Percentiles rank a stretch among this genome's conserved stretches.
Conservation (phyloP, 495 filamentous ascomycete species). For the Penicillium chermesinum region DNA sequence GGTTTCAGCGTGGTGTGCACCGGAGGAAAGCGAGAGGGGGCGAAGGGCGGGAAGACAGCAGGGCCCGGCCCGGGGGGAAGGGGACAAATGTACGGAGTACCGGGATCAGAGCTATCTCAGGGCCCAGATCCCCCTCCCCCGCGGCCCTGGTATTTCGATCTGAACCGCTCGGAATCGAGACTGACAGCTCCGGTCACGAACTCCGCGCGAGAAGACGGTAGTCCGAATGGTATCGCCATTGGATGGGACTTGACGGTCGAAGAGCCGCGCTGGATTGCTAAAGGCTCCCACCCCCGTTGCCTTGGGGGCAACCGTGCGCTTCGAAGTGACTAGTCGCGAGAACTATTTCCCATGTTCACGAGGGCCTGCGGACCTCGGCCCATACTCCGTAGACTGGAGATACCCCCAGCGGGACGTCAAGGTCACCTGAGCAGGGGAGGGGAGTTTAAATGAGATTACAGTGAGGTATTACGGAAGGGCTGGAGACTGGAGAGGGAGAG, state of each 20-base stretch:
- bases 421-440: too few species aligned
- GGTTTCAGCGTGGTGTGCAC: too few species aligned
- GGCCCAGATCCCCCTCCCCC: neutral
- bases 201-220: neutral
- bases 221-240: neutral
- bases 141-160: slow-evolving; percentile 10
- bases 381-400: too few species aligned
- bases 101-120: slow-evolving; percentile 5
- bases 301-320: neutral
- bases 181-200: slow-evolving; percentile 3
- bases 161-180: slow-evolving; percentile 13
- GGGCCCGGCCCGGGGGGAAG: too few species aligned
- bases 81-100: neutral
- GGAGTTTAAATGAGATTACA: too few species aligned
- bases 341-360: neutral
- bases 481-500: too few species aligned
- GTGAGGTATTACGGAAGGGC: too few species aligned
- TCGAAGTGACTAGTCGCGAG: too few species aligned
- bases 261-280: neutral
- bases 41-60: too few species aligned
- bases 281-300: neutral
- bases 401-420: too few species aligned
- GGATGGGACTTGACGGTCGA: neutral
- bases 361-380: neutral
- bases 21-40: too few species aligned